phyloP scores from a whole-genome alignment of 2,329 filamentous ascomycete species.

The Monilinia laxa region DNA sequence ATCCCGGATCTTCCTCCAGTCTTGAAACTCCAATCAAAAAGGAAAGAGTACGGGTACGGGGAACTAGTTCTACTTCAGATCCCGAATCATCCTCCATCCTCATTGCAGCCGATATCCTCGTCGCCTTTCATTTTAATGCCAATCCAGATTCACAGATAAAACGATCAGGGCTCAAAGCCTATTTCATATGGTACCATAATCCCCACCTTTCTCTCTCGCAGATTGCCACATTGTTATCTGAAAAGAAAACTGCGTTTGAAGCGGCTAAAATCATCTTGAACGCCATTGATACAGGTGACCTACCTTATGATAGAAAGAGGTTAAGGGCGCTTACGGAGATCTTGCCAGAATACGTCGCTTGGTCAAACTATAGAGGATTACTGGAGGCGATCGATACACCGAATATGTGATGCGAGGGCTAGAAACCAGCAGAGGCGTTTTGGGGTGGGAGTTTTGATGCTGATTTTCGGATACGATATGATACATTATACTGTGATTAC shows the following conservation, averaged over 20 bases:
- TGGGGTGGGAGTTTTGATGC: neutral
- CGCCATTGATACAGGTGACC: slow-evolving; percentile 51
- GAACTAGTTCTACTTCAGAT: neutral
- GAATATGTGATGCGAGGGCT: neutral
- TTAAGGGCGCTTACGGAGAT: slow-evolving; percentile 46
- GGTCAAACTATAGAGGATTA: slow-evolving; percentile 19
- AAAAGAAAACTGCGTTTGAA: slow-evolving; percentile 53
- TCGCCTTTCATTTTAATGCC: slow-evolving; percentile 27
- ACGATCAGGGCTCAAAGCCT: slow-evolving; percentile 52
- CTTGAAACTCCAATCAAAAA: neutral
- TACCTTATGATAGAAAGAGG: slow-evolving; percentile 51
- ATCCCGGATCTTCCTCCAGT: slow-evolving; percentile 23
- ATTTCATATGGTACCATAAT: slow-evolving; percentile 62
- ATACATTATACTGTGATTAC: slow-evolving; percentile 12
- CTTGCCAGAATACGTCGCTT: slow-evolving; percentile 9
- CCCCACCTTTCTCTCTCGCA: slow-evolving; percentile 48
- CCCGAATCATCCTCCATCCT: slow-evolving; percentile 25
- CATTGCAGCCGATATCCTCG: slow-evolving; percentile 35
- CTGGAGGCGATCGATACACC: slow-evolving; percentile 4
- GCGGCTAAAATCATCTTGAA: slow-evolving; percentile 60
- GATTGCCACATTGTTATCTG: slow-evolving; percentile 56
- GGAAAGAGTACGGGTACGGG: neutral
- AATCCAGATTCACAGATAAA: slow-evolving; percentile 26
- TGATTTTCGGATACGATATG: neutral
- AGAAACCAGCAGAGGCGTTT: slow-evolving; percentile 3